These are phyloP conservation scores for Chaetomium globosum DNA, from an alignment of 2,329 filamentous ascomycete genomes.

Conservation along the genomic window DNA sequence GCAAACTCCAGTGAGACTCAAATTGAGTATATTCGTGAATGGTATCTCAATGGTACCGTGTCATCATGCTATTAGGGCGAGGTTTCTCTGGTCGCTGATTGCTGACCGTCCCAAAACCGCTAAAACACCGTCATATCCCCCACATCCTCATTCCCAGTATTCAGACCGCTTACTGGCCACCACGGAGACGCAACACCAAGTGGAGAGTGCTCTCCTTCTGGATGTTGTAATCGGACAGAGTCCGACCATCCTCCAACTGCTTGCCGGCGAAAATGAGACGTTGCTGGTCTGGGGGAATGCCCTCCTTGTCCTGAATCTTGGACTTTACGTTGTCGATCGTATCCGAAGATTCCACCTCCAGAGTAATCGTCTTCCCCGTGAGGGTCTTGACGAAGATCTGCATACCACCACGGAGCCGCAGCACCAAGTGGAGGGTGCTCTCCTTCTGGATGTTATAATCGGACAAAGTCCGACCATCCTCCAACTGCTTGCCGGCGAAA, in stretches of 20 bases:
- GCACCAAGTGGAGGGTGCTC: slow-evolving; percentile 77
- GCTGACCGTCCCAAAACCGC: slow-evolving; percentile 27
- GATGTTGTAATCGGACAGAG: slow-evolving; percentile 52
- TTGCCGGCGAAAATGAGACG: slow-evolving; percentile 50
- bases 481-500: slow-evolving; percentile 90
- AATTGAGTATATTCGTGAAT: slow-evolving; percentile 22
- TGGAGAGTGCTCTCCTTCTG: slow-evolving; percentile 77
- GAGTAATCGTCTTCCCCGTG: slow-evolving; percentile 90
- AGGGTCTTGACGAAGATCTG: slow-evolving; percentile 87
- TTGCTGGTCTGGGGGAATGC: slow-evolving; percentile 92
- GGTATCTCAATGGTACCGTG: slow-evolving; percentile 21
- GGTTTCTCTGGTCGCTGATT: slow-evolving; percentile 17
- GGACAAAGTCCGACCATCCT: slow-evolving; percentile 85
- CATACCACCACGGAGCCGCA: slow-evolving; percentile 85
- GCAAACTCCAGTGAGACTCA: neutral
- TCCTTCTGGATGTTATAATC: slow-evolving; percentile 99
- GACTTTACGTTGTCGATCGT: slow-evolving; percentile 94
- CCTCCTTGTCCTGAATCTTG: slow-evolving; percentile 93
- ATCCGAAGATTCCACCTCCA: slow-evolving; percentile 86
- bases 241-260: slow-evolving; percentile 38
- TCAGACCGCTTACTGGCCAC: slow-evolving; percentile 54
- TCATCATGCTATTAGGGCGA: slow-evolving; percentile 18
- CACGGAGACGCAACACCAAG: slow-evolving; percentile 70
- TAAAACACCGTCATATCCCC: slow-evolving; percentile 20
- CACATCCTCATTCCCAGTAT: slow-evolving; percentile 11